Conservation (phyloP, 768 basidiomycete species). For the Astraeus odoratus region DNA sequence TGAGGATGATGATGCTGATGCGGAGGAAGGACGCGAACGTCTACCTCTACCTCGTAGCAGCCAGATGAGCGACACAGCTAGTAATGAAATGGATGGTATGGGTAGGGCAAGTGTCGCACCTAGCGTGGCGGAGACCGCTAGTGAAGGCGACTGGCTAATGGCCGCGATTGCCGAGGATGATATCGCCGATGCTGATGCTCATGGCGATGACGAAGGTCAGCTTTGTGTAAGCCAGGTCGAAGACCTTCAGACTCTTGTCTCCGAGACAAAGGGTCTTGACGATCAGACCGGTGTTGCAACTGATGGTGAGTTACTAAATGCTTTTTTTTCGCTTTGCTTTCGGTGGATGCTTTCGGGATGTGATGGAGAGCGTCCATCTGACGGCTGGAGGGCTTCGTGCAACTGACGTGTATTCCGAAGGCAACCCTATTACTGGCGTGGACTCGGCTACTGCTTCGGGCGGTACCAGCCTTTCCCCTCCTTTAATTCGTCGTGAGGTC, state of each 20-base stretch:
- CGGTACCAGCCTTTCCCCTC: slow-evolving; percentile 10
- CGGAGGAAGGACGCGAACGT: slow-evolving; percentile 62
- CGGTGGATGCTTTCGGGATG: slow-evolving; percentile 43
- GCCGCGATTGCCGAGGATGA: slow-evolving; percentile 76
- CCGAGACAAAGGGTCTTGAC: slow-evolving; percentile 26
- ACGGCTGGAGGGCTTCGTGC: slow-evolving; percentile 39
- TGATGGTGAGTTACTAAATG: slow-evolving; percentile 47
- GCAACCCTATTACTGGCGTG: slow-evolving; percentile 32
- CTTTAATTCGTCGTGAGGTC: slow-evolving; percentile 13
- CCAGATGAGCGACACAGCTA: slow-evolving; percentile 47
- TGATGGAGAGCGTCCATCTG: slow-evolving; percentile 36
- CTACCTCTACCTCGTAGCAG: slow-evolving; percentile 50
- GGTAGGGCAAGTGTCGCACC: slow-evolving; percentile 59
- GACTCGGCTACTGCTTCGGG: slow-evolving; percentile 29
- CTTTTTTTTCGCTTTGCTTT: slow-evolving; percentile 22
- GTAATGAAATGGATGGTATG: slow-evolving; percentile 49
- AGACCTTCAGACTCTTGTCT: slow-evolving; percentile 31
- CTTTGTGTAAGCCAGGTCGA: slow-evolving; percentile 38
- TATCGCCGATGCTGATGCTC: slow-evolving; percentile 45
- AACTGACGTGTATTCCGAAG: slow-evolving; percentile 48
- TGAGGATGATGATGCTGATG: slow-evolving; percentile 81
- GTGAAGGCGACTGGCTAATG: slow-evolving; percentile 86
- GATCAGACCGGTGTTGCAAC: slow-evolving; percentile 28
- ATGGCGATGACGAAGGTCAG: slow-evolving; percentile 42
- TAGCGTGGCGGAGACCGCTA: slow-evolving; percentile 52